Conservation (phyloP, 1,284 basidiomycete species). For the Trametes polyzona region DNA sequence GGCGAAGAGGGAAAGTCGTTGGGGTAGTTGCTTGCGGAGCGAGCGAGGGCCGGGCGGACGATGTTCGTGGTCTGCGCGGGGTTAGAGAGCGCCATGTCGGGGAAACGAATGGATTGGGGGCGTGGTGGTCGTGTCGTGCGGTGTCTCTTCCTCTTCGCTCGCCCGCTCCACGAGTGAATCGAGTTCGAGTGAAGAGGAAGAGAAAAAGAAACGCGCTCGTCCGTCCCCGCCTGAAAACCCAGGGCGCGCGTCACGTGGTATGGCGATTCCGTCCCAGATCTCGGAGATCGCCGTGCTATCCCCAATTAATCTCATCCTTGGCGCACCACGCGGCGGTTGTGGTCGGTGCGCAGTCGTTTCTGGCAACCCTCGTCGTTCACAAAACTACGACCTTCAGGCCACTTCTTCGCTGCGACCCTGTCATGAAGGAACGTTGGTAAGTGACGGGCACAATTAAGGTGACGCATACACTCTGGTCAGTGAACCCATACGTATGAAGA, state of each 20-base stretch:
- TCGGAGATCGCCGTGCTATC: conserved; percentile 16
- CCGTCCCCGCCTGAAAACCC: conserved; percentile 7
- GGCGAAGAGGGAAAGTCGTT: conserved; percentile 54
- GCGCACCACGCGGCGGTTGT: not conserved
- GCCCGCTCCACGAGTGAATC: conserved; percentile 32
- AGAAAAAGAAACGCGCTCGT: conserved; percentile 38
- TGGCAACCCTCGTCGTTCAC: not conserved
- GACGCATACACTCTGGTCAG: no score
- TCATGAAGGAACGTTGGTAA: no score
- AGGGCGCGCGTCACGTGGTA: conserved; percentile 10
- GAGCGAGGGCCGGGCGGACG: conserved; percentile 50
- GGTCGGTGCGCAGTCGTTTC: not conserved
- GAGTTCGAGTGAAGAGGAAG: conserved; percentile 53
- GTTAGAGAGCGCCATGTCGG: conserved; percentile 37
- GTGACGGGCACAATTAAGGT: no score
- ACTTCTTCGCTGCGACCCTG: no score
- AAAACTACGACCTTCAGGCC: no score
- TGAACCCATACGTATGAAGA: no score
- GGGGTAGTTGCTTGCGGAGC: conserved; percentile 46
- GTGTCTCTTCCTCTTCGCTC: conserved; percentile 64
- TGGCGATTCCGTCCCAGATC: not conserved
- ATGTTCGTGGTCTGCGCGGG: conserved; percentile 35
- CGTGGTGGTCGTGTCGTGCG: conserved; percentile 7
- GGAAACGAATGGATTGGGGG: conserved; percentile 30
- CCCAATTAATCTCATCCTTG: conserved; percentile 6